phyloP scores from a whole-genome alignment of 768 basidiomycete genomes.

The Boletus sensibilis region DNA sequence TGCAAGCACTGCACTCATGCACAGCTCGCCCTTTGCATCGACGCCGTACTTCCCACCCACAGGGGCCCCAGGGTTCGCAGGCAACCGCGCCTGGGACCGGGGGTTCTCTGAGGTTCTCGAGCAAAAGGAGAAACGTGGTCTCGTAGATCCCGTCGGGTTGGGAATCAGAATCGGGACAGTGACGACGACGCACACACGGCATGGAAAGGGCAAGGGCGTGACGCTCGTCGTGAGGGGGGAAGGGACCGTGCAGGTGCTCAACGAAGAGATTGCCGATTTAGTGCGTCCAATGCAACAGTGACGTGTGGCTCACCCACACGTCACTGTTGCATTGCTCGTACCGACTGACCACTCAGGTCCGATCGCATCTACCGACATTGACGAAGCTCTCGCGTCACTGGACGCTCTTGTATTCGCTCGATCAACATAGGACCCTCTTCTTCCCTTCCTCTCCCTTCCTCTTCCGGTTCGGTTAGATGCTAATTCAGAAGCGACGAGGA shows the following conservation, averaged over 20 bases:
- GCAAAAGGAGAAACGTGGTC: slow-evolving; percentile 37
- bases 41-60: slow-evolving; percentile 45
- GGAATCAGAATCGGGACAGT: slow-evolving; percentile 41
- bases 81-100: slow-evolving; percentile 67
- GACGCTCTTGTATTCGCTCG: slow-evolving; percentile 84
- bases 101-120: slow-evolving; percentile 44
- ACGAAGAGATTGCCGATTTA: slow-evolving; percentile 51
- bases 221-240: slow-evolving; percentile 56
- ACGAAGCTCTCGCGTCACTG: slow-evolving; percentile 70
- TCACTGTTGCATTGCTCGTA: background rate
- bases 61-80: slow-evolving; percentile 76
- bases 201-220: slow-evolving; percentile 42
- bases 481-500: background rate
- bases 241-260: slow-evolving; percentile 44
- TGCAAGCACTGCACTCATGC: slow-evolving; percentile 27
- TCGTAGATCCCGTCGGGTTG: slow-evolving; percentile 41
- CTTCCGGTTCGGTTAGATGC: background rate
- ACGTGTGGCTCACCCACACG: background rate
- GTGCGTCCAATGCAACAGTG: too few species aligned
- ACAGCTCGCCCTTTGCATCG: too few species aligned
- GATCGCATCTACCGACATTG: slow-evolving; percentile 69
- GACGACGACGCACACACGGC: slow-evolving; percentile 13
- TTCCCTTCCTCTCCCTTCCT: background rate
- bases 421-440: slow-evolving; percentile 74
- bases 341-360: slow-evolving; percentile 47